Evolutionary conservation across 2,329 filamentous ascomycete genomes (phyloP).

Genomic region (Venturia carpophila): DNA sequence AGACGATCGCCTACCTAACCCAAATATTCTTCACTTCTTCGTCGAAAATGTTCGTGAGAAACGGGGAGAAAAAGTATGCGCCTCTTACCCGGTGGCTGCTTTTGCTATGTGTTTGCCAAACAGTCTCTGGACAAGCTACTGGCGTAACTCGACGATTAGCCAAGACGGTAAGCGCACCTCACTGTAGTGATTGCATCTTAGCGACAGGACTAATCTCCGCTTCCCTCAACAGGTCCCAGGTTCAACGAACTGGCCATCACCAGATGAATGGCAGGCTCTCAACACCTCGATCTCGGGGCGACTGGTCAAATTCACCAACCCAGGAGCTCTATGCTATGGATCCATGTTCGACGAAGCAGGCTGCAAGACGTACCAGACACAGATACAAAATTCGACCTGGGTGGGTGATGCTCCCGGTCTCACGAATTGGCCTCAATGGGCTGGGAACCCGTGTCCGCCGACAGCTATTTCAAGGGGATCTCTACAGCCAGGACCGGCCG

Average conservation of each 20-base stretch:
- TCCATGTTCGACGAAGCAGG: constrained; percentile 6
- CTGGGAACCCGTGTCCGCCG: constrained; percentile 14
- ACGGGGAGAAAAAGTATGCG: not conserved
- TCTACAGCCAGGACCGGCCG: not conserved
- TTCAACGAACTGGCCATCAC: constrained; percentile 12
- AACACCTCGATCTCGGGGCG: constrained; percentile 13
- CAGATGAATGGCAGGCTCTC: constrained; percentile 15
- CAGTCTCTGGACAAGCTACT: not conserved
- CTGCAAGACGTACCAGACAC: not conserved
- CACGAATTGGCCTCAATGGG: constrained; percentile 9
- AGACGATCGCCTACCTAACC: no score
- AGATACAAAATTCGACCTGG: not conserved
- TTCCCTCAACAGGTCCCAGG: not conserved
- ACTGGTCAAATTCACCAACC: constrained; percentile 10
- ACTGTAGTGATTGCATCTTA: no score
- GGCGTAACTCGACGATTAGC: not conserved
- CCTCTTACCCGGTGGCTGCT: not conserved
- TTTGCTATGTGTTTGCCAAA: not conserved
- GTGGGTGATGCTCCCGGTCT: not conserved
- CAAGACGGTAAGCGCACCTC: not conserved
- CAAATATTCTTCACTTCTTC: no score
- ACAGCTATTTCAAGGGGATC: not conserved
- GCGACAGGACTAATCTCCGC: not conserved
- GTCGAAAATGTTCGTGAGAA: not conserved
- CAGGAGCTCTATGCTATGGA: constrained; percentile 16